Conservation (phyloP, 2,329 filamentous ascomycete species). For the Chrysoporthe cubensis region DNA sequence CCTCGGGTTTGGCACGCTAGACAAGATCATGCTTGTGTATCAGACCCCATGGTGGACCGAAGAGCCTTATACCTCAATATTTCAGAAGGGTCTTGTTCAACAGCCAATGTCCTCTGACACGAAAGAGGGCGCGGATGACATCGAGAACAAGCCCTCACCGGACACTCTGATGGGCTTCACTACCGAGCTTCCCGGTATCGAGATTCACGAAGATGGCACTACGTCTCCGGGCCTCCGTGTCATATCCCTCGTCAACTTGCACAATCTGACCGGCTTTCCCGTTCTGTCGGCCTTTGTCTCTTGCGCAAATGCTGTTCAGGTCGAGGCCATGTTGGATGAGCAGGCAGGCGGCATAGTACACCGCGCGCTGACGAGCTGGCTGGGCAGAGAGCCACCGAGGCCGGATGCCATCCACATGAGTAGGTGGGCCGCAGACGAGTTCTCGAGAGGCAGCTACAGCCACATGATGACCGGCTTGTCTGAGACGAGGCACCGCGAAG, state of each 20-base stretch:
- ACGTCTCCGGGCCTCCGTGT: slow-evolving; percentile 2
- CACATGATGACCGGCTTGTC: slow-evolving; percentile 20
- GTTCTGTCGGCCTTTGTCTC: slow-evolving; percentile 21
- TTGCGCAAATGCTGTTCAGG: slow-evolving; percentile 14
- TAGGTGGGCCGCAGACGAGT: slow-evolving; percentile 18
- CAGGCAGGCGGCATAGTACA: slow-evolving; percentile 16
- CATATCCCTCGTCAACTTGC: slow-evolving; percentile 15
- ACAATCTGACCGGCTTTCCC: slow-evolving; percentile 21
- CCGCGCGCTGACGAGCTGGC: slow-evolving; percentile 17
- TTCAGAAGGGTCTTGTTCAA: slow-evolving; percentile 10
- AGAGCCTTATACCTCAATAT: slow-evolving; percentile 12
- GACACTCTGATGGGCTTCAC: slow-evolving; percentile 20
- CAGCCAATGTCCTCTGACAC: not conserved
- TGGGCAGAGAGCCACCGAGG: slow-evolving; percentile 9
- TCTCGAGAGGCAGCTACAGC: slow-evolving; percentile 22
- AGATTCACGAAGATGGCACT: slow-evolving; percentile 14
- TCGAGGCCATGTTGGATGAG: slow-evolving; percentile 17
- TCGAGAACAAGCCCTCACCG: not conserved
- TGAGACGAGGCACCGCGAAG: slow-evolving; percentile 10
- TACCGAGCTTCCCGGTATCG: slow-evolving; percentile 14
- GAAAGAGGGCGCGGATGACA: not conserved
- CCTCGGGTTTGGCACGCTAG: slow-evolving; percentile 21
- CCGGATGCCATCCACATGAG: slow-evolving; percentile 9
- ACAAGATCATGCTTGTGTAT: slow-evolving; percentile 23
- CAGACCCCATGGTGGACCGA: slow-evolving; percentile 18